Evolutionary conservation across 257 asterid species (phyloP).

Genomic region (Anisodus acutangulus): DNA sequence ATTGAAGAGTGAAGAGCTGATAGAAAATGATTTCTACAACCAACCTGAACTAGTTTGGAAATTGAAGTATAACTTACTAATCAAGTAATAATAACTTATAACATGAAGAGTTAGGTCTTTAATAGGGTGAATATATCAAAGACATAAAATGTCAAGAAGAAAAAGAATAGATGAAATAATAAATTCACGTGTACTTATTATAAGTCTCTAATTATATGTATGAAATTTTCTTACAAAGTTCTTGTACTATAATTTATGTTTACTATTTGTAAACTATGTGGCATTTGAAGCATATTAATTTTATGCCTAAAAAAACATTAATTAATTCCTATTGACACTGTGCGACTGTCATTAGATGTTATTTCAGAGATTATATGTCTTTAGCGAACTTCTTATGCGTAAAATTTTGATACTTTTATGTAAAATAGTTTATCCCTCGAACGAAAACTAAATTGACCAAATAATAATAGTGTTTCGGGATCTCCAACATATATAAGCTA

Average conservation of each 20-base stretch:
- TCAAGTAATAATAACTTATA: not conserved
- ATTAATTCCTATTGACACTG: too few species aligned
- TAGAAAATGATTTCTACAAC: not conserved
- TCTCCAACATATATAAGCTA: too few species aligned
- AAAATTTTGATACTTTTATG: too few species aligned
- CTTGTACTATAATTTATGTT: not conserved
- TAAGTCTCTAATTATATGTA: not conserved
- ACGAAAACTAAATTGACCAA: too few species aligned
- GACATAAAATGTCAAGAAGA: not conserved
- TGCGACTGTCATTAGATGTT: too few species aligned
- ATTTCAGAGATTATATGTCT: not conserved
- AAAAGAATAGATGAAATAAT: not conserved
- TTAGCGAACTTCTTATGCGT: not conserved
- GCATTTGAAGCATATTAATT: not conserved
- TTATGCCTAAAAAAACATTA: not conserved
- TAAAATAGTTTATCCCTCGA: too few species aligned
- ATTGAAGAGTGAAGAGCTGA: not conserved
- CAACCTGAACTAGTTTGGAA: not conserved
- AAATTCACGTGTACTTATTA: not conserved
- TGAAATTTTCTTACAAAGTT: not conserved
- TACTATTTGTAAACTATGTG: not conserved
- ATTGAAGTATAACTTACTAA: not conserved
- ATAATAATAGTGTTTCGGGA: too few species aligned
- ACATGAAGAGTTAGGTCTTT: not conserved
- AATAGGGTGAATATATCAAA: not conserved